Base-by-base conservation (phyloP, 2,329 filamentous ascomycete genomes). In the Aspergillus tamarii region DNA sequence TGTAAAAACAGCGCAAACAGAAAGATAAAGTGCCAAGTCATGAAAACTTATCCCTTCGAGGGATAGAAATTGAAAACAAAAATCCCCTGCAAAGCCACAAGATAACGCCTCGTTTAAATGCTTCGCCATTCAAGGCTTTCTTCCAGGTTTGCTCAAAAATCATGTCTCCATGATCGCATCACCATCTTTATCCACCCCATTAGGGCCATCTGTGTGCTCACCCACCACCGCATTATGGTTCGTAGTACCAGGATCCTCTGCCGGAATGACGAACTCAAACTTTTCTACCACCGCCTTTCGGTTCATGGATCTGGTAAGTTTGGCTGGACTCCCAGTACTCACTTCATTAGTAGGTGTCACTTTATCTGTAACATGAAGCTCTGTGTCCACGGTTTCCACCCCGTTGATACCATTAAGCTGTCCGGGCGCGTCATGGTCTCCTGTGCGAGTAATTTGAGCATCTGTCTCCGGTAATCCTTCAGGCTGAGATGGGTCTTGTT, bases 121-220 rank as follows among this genome's bases (percentile, higher is more conserved):
- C 41, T 21, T 21, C 34, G 26, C 36, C 50, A 28, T n/a, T 43
- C 9, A 46, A 48, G 28, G 39, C 26, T n/a, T 32, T 58, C 30
- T 32, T 32, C 54, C 43, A 26, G 23, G 36, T 52, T 21, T 36
- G 23, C 55, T 32, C 34, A 12, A 26, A 12, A 57, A 61, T 75
- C 65, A 76, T 67, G 68, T 67, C 59, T 73, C 71, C 74, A 76
- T 76, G 53, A 73, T 71, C 41, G 67, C 68, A 60, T 76, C 73
- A 1, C 68, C 68, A 48, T 76, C 74, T 4, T 70, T 69, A 53
- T 76, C 74, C 16, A 66, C 67, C 9, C 70, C 73, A 46, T 74
- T 72, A 9, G 66, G 60, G 28, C 68, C 61, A 30, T 61, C 41
- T 41, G 67, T 63, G 26, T 52, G 57, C 9, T 64, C 65, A 6